These are phyloP conservation scores for Poteriospumella lacustris DNA, from an alignment of 108 stramenopile species.

Conservation along the genomic window DNA sequence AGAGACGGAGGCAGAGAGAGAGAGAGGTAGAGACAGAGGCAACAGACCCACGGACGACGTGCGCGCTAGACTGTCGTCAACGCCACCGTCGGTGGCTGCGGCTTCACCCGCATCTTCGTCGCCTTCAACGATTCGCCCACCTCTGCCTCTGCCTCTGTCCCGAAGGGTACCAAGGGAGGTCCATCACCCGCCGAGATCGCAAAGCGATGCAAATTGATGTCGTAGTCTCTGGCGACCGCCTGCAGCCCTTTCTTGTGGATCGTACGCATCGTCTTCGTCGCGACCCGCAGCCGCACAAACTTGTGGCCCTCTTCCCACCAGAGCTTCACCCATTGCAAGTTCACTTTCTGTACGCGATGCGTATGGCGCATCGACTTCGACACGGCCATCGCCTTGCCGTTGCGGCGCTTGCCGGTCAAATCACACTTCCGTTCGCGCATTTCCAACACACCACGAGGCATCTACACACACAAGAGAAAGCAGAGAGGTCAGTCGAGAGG, in stretches of 20 bases:
- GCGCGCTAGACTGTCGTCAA: background rate
- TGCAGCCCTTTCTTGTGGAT: background rate
- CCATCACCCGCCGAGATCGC: no score
- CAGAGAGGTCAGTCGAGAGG: no score
- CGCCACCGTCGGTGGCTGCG: background rate
- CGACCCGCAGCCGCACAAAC: background rate
- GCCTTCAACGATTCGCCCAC: no score
- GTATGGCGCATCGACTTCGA: background rate
- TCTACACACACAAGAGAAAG: no score
- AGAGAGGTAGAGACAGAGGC: background rate
- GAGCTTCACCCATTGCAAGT: background rate
- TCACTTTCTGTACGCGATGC: background rate
- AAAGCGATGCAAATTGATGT: background rate
- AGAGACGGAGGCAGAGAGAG: no score
- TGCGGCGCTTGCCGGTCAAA: background rate
- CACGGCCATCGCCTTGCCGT: background rate
- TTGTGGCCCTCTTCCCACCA: constrained; percentile 22
- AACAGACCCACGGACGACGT: background rate
- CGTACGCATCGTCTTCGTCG: background rate
- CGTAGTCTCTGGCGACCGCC: background rate
- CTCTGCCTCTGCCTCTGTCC: no score
- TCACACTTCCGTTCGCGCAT: constrained; percentile 18
- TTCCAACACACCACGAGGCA: background rate
- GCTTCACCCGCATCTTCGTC: background rate
- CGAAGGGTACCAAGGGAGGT: no score